Percentiles rank a stretch among this genome's conserved stretches.
Evolutionary conservation across 169 alveolate genomes (phyloP).

Genomic region (Eimeria acervulina): DNA sequence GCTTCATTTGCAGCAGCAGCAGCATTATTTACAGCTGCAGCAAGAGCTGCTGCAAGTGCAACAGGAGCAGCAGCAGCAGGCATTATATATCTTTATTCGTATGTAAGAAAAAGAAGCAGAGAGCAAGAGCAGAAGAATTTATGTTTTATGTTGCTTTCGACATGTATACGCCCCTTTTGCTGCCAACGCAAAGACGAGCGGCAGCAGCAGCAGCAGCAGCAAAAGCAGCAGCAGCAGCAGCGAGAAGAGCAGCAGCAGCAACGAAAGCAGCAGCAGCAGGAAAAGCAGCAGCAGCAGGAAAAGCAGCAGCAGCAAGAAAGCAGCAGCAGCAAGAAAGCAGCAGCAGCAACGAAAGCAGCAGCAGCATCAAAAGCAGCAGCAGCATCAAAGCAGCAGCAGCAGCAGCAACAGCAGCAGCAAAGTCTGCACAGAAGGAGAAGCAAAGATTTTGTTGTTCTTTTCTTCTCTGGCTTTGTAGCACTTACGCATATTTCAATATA

Average conservation of each 20-base stretch:
- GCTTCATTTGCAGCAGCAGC: too few relatives aligned
- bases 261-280: too few relatives aligned
- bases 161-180: too few relatives aligned
- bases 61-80: background rate
- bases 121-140: background rate
- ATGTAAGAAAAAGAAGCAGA: too few relatives aligned
- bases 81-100: too few relatives aligned
- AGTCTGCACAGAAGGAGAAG: background rate
- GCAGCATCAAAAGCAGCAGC: background rate
- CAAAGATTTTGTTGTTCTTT: background rate
- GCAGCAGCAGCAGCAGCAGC: constrained; percentile 3
- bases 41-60: background rate
- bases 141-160: background rate
- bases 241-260: too few relatives aligned
- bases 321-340: too few relatives aligned
- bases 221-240: too few relatives aligned
- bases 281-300: too few relatives aligned
- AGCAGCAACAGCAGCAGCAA: constrained; percentile 16
- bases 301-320: background rate
- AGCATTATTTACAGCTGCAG: constrained; percentile 1
- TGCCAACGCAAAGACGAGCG: background rate
- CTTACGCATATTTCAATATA: background rate
- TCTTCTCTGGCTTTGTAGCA: background rate
- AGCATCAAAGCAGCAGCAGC: constrained; percentile 19
- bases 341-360: background rate